These are phyloP conservation scores for Amanita brunnescens DNA, from an alignment of 768 basidiomycete species.

Conservation along the genomic window DNA sequence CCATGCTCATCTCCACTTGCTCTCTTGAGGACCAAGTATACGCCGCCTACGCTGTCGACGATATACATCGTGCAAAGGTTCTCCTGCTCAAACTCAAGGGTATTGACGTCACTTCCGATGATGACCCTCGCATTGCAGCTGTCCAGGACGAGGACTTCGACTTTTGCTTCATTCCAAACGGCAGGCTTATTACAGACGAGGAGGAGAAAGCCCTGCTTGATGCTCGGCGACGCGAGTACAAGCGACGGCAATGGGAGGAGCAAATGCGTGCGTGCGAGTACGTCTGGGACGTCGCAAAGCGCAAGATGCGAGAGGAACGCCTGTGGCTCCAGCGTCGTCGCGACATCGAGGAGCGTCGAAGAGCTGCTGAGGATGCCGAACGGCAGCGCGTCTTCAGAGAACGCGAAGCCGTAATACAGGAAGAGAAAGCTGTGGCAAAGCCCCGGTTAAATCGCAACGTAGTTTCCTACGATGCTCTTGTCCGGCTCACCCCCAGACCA, in stretches of 20 bases:
- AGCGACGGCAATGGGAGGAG: constrained; percentile 28
- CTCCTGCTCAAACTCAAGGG: constrained; percentile 57
- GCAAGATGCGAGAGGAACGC: constrained; percentile 31
- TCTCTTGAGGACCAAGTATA: constrained; percentile 60
- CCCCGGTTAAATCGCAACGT: constrained; percentile 6
- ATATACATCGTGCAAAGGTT: constrained; percentile 58
- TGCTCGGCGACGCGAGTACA: constrained; percentile 28
- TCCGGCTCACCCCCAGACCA: background rate
- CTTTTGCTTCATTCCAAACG: constrained; percentile 36
- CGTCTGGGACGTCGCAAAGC: constrained; percentile 41
- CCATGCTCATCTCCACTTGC: constrained; percentile 34
- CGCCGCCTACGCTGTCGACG: constrained; percentile 56
- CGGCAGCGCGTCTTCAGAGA: constrained; percentile 15
- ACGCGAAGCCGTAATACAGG: constrained; percentile 18
- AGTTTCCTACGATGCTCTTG: constrained; percentile 13
- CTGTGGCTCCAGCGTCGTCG: constrained; percentile 23
- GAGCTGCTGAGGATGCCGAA: constrained; percentile 13
- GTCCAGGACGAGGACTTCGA: constrained; percentile 49
- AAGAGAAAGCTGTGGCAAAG: background rate
- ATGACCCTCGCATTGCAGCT: constrained; percentile 55
- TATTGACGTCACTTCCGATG: constrained; percentile 47
- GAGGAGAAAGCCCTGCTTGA: constrained; percentile 31
- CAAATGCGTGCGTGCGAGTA: constrained; percentile 36
- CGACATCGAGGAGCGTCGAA: constrained; percentile 22
- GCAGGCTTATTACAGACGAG: constrained; percentile 31